Evolutionary conservation across 257 asterid species (phyloP).

Genomic region (Solanum pimpinellifolium): DNA sequence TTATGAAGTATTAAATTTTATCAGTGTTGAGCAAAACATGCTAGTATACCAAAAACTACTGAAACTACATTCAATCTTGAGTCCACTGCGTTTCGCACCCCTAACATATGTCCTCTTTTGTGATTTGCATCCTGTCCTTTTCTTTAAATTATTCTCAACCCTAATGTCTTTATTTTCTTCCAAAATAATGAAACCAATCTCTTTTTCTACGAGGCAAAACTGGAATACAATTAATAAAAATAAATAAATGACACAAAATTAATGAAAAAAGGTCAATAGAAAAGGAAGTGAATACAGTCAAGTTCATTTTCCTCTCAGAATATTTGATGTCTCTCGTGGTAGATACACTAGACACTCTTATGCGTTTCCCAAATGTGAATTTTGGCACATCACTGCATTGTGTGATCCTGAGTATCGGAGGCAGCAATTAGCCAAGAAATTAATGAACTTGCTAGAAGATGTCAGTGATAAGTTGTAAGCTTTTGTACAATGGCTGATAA

Average conservation of each 20-base stretch:
- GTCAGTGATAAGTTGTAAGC: conserved; percentile 78
- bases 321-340: neutral
- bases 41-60: neutral
- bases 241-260: neutral
- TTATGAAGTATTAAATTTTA: neutral
- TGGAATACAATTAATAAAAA: neutral
- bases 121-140: neutral
- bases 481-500: neutral
- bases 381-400: conserved; percentile 95
- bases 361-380: conserved; percentile 31
- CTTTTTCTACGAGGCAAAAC: neutral
- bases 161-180: neutral
- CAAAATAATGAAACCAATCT: neutral
- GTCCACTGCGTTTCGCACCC: neutral
- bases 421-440: conserved; percentile 89
- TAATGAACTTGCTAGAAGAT: conserved; percentile 86
- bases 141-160: neutral
- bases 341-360: neutral
- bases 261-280: neutral
- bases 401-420: conserved; percentile 83
- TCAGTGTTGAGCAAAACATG: neutral
- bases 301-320: neutral
- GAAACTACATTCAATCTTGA: neutral
- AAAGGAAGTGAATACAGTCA: neutral
- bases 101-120: neutral